These are phyloP conservation scores for Chalciporus sphaerocephalus DNA, from an alignment of 768 basidiomycete species.

Conservation along the genomic window DNA sequence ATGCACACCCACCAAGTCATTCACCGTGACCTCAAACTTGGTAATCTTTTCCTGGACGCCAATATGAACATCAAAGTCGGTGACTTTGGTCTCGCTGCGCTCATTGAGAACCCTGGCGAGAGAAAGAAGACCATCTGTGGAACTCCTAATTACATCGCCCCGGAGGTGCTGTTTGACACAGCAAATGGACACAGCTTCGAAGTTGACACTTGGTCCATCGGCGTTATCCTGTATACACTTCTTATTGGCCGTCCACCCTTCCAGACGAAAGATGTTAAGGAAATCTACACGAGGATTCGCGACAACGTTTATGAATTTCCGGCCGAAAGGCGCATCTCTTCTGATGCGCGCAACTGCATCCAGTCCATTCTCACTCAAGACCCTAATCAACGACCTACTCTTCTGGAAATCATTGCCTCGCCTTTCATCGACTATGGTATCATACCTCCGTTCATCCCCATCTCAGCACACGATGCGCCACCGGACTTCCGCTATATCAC, in stretches of 20 bases:
- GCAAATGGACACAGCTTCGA: conserved; percentile 97
- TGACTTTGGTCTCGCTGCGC: conserved; percentile 94
- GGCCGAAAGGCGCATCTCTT: conserved; percentile 62
- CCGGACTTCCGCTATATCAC: conserved; percentile 76
- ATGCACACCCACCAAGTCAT: conserved; percentile 98
- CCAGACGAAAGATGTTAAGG: conserved; percentile 97
- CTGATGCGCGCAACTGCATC: conserved; percentile 73
- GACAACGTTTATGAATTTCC: conserved; percentile 95
- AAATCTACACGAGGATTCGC: conserved; percentile 92
- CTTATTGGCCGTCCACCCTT: conserved; percentile 95
- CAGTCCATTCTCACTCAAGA: conserved; percentile 81
- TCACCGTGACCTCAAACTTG: conserved; percentile 94
- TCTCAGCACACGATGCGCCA: conserved; percentile 65
- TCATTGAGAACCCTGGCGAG: conserved; percentile 95
- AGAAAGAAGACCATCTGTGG: conserved; percentile 99
- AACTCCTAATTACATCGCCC: conserved; percentile 98
- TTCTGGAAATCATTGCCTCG: conserved; percentile 82
- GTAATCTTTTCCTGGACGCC: conserved; percentile 87
- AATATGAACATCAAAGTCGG: conserved; percentile 97
- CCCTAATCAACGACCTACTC: conserved; percentile 74
- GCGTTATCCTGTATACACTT: conserved; percentile 94
- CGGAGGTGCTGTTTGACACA: conserved; percentile 94
- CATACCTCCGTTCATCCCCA: conserved; percentile 77
- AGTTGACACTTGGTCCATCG: conserved; percentile 97
- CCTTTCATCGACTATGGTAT: conserved; percentile 78